A percentile compares a stretch with the other conserved stretches of the same genome.
phyloP scores from a whole-genome alignment of 192 early-diverging fungal genomes.

The Rhizoclosmatium globosum region DNA sequence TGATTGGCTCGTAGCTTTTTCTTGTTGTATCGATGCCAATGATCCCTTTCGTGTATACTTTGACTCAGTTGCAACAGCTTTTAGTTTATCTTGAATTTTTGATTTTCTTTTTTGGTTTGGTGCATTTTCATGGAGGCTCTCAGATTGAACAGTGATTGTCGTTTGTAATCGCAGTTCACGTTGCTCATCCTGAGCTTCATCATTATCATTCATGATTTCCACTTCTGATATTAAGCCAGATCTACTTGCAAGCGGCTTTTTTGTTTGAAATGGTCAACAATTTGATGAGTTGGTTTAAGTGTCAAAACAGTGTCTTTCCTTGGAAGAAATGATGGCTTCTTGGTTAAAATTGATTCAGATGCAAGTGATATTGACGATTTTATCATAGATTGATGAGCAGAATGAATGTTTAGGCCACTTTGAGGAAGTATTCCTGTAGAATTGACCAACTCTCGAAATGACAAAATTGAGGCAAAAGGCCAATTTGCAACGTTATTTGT shows the following conservation, averaged over 20 bases:
- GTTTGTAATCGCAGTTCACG: background rate
- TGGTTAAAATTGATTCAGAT: no score
- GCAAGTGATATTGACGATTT: no score
- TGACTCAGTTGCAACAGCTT: background rate
- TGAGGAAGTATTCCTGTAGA: background rate
- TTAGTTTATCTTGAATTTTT: background rate
- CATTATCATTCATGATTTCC: no score
- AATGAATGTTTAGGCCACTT: background rate
- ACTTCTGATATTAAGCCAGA: no score
- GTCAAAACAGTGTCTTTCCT: no score
- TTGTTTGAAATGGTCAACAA: no score
- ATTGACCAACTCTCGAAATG: background rate
- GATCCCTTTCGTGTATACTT: conserved; percentile 8
- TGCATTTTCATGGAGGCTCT: background rate
- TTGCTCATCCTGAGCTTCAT: no score
- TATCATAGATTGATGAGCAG: background rate
- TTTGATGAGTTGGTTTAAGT: no score
- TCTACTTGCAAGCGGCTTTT: no score
- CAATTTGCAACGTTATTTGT: background rate
- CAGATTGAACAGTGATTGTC: background rate
- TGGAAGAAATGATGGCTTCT: no score
- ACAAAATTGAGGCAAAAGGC: background rate
- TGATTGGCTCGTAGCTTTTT: background rate
- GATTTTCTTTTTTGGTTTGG: background rate
- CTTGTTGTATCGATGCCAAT: background rate